A percentile compares a stretch with the other conserved stretches of the same genome.
Evolutionary conservation across 768 basidiomycete genomes (phyloP).

Genomic region (Megacollybia marginata): DNA sequence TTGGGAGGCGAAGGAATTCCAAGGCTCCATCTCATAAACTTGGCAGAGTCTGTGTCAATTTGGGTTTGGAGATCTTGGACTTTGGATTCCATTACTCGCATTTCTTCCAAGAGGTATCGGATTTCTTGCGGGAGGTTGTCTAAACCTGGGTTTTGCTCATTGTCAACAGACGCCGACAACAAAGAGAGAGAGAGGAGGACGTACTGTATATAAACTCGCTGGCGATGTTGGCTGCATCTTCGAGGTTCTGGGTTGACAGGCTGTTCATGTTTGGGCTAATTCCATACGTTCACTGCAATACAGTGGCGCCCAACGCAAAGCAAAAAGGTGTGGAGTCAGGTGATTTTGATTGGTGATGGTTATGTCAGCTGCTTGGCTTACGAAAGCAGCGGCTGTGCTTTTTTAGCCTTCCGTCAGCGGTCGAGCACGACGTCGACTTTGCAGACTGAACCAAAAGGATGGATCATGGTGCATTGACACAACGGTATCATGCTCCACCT

Average conservation of each 20-base stretch:
- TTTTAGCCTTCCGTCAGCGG: too few relatives aligned
- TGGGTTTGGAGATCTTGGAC: slow-evolving; percentile 42
- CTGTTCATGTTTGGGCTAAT: slow-evolving; percentile 12
- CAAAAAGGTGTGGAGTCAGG: too few relatives aligned
- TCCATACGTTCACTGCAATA: too few relatives aligned
- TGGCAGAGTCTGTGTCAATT: slow-evolving; percentile 39
- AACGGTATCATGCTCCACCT: too few relatives aligned
- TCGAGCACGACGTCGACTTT: too few relatives aligned
- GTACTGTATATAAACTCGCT: slow-evolving; percentile 51
- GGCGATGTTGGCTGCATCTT: slow-evolving; percentile 47
- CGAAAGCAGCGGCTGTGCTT: too few relatives aligned
- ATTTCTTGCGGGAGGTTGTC: slow-evolving; percentile 51
- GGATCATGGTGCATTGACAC: too few relatives aligned
- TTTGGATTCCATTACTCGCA: slow-evolving; percentile 36
- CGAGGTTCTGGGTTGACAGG: slow-evolving; percentile 32
- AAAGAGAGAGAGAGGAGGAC: slow-evolving; percentile 7
- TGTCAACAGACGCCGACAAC: too few relatives aligned
- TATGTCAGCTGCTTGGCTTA: too few relatives aligned
- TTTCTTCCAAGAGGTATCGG: slow-evolving; percentile 44
- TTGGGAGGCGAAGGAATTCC: slow-evolving; percentile 19
- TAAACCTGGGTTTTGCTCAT: slow-evolving; percentile 28
- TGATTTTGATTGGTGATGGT: too few relatives aligned
- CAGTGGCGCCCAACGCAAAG: too few relatives aligned
- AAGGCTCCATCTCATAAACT: slow-evolving; percentile 43
- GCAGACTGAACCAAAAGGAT: too few relatives aligned